Evolutionary conservation across 2,329 filamentous ascomycete species (phyloP).

Genomic region (Monosporascus sp.): DNA sequence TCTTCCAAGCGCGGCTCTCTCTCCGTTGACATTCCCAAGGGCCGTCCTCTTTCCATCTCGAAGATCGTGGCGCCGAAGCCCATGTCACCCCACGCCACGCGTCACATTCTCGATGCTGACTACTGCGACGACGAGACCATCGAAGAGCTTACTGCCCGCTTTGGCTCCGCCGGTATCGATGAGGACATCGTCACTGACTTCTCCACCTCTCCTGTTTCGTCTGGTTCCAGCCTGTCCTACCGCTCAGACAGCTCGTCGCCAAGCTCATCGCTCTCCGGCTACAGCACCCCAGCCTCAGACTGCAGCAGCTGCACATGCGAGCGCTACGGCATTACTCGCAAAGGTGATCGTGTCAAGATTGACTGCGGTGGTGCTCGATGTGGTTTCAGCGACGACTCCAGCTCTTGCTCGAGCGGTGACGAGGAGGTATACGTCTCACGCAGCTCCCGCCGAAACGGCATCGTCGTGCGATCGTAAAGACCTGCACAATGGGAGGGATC

Average conservation of each 20-base stretch:
- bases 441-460: slow-evolving; percentile 58
- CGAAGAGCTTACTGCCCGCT: slow-evolving; percentile 74
- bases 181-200: slow-evolving; percentile 53
- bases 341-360: slow-evolving; percentile 88
- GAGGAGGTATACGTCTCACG: slow-evolving; percentile 54
- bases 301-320: slow-evolving; percentile 85
- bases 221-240: slow-evolving; percentile 64
- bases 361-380: slow-evolving; percentile 90
- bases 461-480: slow-evolving; percentile 46
- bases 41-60: slow-evolving; percentile 79
- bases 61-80: slow-evolving; percentile 91
- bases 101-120: slow-evolving; percentile 77
- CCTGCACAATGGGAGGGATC: slow-evolving; percentile 16
- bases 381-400: slow-evolving; percentile 69
- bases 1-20: slow-evolving; percentile 46
- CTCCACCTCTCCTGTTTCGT: slow-evolving; percentile 57
- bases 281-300: slow-evolving; percentile 73
- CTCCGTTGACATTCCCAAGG: slow-evolving; percentile 71
- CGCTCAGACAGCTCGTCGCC: slow-evolving; percentile 68
- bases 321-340: slow-evolving; percentile 92
- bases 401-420: slow-evolving; percentile 63
- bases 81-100: slow-evolving; percentile 79
- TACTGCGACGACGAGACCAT: slow-evolving; percentile 68
- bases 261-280: slow-evolving; percentile 68
- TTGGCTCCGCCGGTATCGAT: slow-evolving; percentile 57